Base-by-base conservation (phyloP, 2,329 filamentous ascomycete species). In the Bipolaris sorokiniana region DNA sequence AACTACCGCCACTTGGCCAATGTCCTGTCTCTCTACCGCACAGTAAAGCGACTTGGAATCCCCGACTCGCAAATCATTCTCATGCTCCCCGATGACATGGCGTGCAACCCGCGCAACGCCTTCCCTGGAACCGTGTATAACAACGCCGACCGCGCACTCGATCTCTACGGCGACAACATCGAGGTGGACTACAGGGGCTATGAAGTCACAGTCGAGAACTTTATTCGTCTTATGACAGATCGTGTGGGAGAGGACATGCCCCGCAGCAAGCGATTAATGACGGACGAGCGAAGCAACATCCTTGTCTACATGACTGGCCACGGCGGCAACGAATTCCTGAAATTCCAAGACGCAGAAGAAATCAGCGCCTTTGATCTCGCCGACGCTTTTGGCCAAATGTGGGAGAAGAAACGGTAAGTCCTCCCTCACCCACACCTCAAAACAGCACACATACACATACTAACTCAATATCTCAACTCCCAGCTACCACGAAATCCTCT, bases 81-180 rank as follows among this genome's bases (percentile, higher is more conserved):
- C 66, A 98, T 99, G 93, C 87, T 99, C n/a, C 95, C 95, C 20
- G 95, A 99, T 77, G 95, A 99, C 81, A 98, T 99, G 92, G 95
- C 95, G 37, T 99, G 95, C 83, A 99, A 99, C 79, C 95, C 95
- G 31, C 92, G 95, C 71, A 99, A 99, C 76, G 92, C 93, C 48
- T 99, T 99, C 77, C 93, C 95, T 0, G 95, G 95, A 50, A 97
- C 93, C 51, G 95, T 99, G 28, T 99, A 98, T 84, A 97, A 95
- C 79, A 98, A 99, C 75, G 93, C 95, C 36, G 93, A 97, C 77
- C 90, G 95, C 64, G 92, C 92, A 7, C 89, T 99, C 47, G 95
- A 99, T 73, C 83, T 99, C 5, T 99, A 99, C 76, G 95, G 96
- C 61, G 93, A 98, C 81, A 97, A 97, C 76, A 98, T 99, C 70